Base-by-base conservation (phyloP, 306 rosid species). In the Astragalus membranaceus region DNA sequence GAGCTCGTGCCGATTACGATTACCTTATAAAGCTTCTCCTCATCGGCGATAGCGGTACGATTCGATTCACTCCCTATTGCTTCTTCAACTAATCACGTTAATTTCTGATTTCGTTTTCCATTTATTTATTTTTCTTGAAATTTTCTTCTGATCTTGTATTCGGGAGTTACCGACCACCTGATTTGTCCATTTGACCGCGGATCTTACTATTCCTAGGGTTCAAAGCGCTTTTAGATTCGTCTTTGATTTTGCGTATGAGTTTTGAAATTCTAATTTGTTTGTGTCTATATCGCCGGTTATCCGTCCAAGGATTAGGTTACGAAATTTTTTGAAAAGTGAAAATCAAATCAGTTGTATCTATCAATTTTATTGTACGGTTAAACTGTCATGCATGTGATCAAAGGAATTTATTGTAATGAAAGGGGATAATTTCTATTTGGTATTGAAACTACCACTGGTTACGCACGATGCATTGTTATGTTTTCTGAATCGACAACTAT, bases 1-100 rank as follows among this genome's bases (percentile, higher is more conserved):
- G 98, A 86, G 98, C 96, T 73, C 95, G 98, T 59, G 96, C 98
- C 62, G 98, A 92, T 86, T 89, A 92, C 70, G 98, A 92, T 83
- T 92, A 86, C 66, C 98, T 92, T 54, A 87, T 92, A 64, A 92
- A 92, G 82, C 98, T 92, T 77, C 96, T 92, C 46, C 86, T 92
- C 71, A 92, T 92, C 84, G 98, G 98, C 81, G 98, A 92, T 69
- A 92, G 98, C 85, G 98, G 98, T 92, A 78, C 67, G 71, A n/a
- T 75, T 80, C 62, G 26, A 48, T 51, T 47, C 36, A 32, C 29
- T 48, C 14, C 51, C 0, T 53, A 1, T 14, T 14, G 42, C 17
- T 54, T 55, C 37, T 36, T 65, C 17, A 9, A 30, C 67, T 36
- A 39, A 44, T 52, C 9, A 17, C 47, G 1, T 8, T n/a, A 36